A percentile compares a stretch with the other conserved stretches of the same genome.
Evolutionary conservation across 192 early-diverging fungal species (phyloP).

Genomic region (Gigaspora rosea): DNA sequence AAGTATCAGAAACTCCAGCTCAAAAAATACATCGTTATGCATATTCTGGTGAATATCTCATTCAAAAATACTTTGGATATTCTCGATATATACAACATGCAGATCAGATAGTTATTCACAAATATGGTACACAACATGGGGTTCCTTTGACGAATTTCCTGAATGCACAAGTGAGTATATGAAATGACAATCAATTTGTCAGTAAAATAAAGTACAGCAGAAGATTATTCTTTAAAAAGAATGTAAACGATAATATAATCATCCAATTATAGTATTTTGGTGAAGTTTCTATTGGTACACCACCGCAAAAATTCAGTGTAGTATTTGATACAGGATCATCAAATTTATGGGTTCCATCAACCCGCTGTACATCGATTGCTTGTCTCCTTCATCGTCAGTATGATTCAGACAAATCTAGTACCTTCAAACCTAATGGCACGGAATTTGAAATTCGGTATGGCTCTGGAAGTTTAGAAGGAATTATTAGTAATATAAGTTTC

Average conservation of each 20-base stretch:
- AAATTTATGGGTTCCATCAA: conserved; percentile 97
- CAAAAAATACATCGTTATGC: conserved; percentile 63
- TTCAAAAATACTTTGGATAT: conserved; percentile 74
- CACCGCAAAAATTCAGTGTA: conserved; percentile 88
- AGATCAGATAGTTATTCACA: conserved; percentile 46
- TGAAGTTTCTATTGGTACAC: conserved; percentile 83
- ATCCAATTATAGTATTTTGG: conserved; percentile 54
- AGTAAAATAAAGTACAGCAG: too few species aligned
- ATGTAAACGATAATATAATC: background rate
- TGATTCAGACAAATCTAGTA: conserved; percentile 77
- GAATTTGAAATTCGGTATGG: conserved; percentile 95
- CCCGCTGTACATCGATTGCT: conserved; percentile 90
- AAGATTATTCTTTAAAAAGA: too few species aligned
- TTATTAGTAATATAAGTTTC: conserved; percentile 73
- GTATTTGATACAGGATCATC: conserved; percentile 94
- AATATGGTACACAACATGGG: conserved; percentile 60
- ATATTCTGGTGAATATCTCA: conserved; percentile 65
- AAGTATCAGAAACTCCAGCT: conserved; percentile 61
- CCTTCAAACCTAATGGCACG: conserved; percentile 89
- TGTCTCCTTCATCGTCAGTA: conserved; percentile 92
- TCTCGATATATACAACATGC: conserved; percentile 43
- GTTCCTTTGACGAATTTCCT: conserved; percentile 87
- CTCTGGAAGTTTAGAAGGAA: conserved; percentile 91
- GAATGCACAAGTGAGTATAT: conserved; percentile 76
- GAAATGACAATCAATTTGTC: background rate